These are phyloP conservation scores for Blastocystis hominis DNA, from an alignment of 352 stramenopile genomes.

Conservation along the genomic window DNA sequence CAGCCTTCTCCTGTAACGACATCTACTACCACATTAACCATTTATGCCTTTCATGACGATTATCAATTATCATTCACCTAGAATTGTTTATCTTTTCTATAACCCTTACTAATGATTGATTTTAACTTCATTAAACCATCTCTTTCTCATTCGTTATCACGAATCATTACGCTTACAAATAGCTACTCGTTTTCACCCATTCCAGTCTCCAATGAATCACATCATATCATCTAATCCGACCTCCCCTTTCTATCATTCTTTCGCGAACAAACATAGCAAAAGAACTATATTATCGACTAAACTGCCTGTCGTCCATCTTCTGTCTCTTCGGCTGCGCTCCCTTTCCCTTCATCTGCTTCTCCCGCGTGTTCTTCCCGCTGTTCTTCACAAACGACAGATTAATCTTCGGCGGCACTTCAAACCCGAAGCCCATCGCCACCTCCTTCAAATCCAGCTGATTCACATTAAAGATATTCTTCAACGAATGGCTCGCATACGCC, in stretches of 20 bases:
- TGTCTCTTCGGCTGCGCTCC: background rate
- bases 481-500: slow-evolving; percentile 88
- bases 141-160: no score
- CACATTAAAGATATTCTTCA: slow-evolving; percentile 97
- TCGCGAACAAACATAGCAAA: background rate
- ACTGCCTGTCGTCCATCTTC: background rate
- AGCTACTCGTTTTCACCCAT: no score
- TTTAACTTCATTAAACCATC: no score
- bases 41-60: no score
- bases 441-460: slow-evolving; percentile 85
- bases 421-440: slow-evolving; percentile 90
- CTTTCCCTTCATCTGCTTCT: background rate
- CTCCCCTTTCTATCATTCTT: background rate
- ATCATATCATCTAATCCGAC: background rate
- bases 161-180: no score
- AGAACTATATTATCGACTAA: background rate
- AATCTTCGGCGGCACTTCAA: slow-evolving; percentile 87
- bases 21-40: no score
- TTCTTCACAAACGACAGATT: slow-evolving; percentile 75
- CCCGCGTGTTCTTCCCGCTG: slow-evolving; percentile 32
- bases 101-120: no score
- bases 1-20: no score
- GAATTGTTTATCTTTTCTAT: no score
- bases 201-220: no score
- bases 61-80: no score